phyloP scores from a whole-genome alignment of 2,329 filamentous ascomycete species.

The Aureobasidium subglaciale region DNA sequence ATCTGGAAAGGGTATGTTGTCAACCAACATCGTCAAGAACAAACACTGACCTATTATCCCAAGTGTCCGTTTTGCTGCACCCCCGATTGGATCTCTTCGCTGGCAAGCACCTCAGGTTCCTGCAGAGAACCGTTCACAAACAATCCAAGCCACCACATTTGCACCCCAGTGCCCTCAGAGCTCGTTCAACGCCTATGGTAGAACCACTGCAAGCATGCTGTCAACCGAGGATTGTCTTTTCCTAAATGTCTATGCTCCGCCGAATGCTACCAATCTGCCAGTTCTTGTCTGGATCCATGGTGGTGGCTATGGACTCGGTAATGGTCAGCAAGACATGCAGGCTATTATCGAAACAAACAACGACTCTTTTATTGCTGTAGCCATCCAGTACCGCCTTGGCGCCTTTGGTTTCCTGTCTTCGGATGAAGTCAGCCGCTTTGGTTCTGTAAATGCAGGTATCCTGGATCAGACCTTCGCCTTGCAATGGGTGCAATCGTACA shows the following conservation, averaged over 20 bases:
- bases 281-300: conserved; percentile 42
- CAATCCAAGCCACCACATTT: conserved; percentile 18
- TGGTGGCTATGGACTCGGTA: conserved; percentile 32
- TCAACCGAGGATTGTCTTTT: conserved; percentile 53
- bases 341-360: conserved; percentile 40
- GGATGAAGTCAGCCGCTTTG: conserved; percentile 32
- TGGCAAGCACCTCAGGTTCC: conserved; percentile 25
- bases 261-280: conserved; percentile 34
- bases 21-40: background rate
- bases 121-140: conserved; percentile 19
- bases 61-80: conserved; percentile 24
- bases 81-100: conserved; percentile 21
- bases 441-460: conserved; percentile 34
- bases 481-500: conserved; percentile 46
- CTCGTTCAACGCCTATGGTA: background rate
- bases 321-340: conserved; percentile 34
- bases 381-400: conserved; percentile 31
- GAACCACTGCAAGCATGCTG: conserved; percentile 16
- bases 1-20: conserved; percentile 15
- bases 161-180: conserved; percentile 22
- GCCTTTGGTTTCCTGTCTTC: conserved; percentile 39
- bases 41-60: background rate
- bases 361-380: conserved; percentile 27
- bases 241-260: conserved; percentile 46
- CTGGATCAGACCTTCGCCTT: conserved; percentile 44